Evolutionary conservation across 768 basidiomycete genomes (phyloP).

Genomic region (Kondoa malvinella): DNA sequence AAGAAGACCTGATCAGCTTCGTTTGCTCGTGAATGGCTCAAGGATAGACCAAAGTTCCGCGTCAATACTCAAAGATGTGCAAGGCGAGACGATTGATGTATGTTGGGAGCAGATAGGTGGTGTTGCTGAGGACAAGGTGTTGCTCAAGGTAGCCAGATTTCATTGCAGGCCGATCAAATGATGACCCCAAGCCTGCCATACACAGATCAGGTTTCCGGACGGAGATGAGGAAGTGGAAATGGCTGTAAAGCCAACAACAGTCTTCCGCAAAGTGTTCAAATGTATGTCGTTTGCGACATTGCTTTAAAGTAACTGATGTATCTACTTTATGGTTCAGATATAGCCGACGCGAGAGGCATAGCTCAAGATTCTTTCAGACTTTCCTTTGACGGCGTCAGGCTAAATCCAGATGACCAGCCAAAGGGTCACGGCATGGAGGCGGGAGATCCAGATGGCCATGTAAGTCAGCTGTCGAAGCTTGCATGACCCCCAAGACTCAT

Average conservation of each 20-base stretch:
- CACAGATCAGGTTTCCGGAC: background rate
- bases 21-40: background rate
- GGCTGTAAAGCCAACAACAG: background rate
- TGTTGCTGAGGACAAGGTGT: background rate
- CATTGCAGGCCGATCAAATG: no score
- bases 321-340: background rate
- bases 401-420: background rate
- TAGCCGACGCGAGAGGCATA: background rate
- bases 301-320: background rate
- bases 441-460: no score
- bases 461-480: no score
- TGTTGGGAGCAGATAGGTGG: background rate
- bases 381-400: background rate
- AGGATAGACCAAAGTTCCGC: background rate
- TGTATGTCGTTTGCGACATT: background rate
- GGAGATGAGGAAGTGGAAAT: background rate
- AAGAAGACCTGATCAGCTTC: background rate
- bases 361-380: background rate
- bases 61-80: background rate
- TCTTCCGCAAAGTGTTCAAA: background rate
- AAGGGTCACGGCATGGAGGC: no score
- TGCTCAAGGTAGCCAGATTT: no score
- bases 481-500: no score
- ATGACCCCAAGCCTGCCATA: no score
- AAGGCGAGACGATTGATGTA: background rate